Evolutionary conservation across 805 yeast species (phyloP).

Genomic region (Yamadazyma ubonensis): DNA sequence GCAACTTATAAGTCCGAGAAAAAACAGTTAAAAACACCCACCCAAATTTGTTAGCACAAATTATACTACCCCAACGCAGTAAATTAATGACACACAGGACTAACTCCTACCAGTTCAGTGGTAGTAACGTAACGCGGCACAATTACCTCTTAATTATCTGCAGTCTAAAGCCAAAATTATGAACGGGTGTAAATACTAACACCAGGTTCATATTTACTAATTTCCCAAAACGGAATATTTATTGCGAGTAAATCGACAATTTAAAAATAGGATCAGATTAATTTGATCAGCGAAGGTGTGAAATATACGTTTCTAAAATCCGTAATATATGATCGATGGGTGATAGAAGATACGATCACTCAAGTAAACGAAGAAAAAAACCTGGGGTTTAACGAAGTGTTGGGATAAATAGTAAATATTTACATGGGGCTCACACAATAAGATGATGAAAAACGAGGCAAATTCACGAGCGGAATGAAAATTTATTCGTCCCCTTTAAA

Average conservation of each 20-base stretch:
- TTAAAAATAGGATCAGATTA: slow-evolving; percentile 1
- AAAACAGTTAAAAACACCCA: too few relatives aligned
- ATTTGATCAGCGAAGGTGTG: too few relatives aligned
- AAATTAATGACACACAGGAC: slow-evolving; percentile 5
- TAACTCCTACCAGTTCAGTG: background rate
- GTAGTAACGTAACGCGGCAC: background rate
- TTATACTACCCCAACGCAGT: slow-evolving; percentile 1
- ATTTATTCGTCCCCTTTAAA: background rate
- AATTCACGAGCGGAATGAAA: slow-evolving; percentile 2
- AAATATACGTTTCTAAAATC: too few relatives aligned
- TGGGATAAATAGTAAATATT: background rate
- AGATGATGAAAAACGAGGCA: background rate
- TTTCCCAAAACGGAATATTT: slow-evolving; percentile 6
- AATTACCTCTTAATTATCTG: too few relatives aligned
- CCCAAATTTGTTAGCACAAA: too few relatives aligned
- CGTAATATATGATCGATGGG: too few relatives aligned
- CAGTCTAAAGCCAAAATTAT: background rate
- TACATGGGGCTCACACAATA: background rate
- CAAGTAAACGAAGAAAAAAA: background rate
- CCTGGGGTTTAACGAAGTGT: background rate
- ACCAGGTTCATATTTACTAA: slow-evolving; percentile 1
- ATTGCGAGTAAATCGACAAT: slow-evolving; percentile 1
- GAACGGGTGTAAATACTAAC: background rate
- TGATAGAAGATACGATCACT: too few relatives aligned
- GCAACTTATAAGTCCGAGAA: too few relatives aligned